phyloP scores from a whole-genome alignment of 2,329 filamentous ascomycete genomes.

The Pseudocercospora ulei region DNA sequence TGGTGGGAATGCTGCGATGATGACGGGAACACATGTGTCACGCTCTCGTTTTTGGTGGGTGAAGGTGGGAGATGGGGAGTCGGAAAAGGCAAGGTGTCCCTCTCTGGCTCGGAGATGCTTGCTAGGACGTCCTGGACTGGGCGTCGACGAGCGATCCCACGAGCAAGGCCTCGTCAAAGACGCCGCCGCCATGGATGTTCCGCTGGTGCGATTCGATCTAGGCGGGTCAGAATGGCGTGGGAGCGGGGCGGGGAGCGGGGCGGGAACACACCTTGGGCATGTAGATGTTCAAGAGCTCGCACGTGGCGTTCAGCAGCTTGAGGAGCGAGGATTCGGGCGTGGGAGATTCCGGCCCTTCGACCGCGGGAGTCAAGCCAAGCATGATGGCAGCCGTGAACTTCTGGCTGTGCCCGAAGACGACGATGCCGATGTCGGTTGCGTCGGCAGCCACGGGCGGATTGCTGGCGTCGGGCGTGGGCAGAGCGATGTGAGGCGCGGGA shows the following conservation, averaged over 20 bases:
- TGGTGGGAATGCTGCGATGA: too few relatives aligned
- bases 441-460: conserved; percentile 7
- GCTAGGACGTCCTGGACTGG: conserved; percentile 15
- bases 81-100: too few relatives aligned
- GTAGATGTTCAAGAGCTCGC: conserved; percentile 23
- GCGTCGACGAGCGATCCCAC: conserved; percentile 13
- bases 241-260: background rate
- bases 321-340: conserved; percentile 23
- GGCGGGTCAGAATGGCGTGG: conserved; percentile 10
- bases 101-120: conserved; percentile 4
- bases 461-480: conserved; percentile 10
- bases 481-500: conserved; percentile 1
- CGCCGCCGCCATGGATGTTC: conserved; percentile 27
- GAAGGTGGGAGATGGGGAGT: conserved; percentile 7
- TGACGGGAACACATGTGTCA: too few relatives aligned
- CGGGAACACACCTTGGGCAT: conserved; percentile 17
- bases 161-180: conserved; percentile 24
- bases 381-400: conserved; percentile 22
- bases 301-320: conserved; percentile 25
- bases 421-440: conserved; percentile 17
- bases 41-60: conserved; percentile 9
- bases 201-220: conserved; percentile 24
- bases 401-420: conserved; percentile 20
- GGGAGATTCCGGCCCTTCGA: conserved; percentile 20
- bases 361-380: conserved; percentile 22